Base-by-base conservation (phyloP, 306 rosid species). In the Calophaca sinica region DNA sequence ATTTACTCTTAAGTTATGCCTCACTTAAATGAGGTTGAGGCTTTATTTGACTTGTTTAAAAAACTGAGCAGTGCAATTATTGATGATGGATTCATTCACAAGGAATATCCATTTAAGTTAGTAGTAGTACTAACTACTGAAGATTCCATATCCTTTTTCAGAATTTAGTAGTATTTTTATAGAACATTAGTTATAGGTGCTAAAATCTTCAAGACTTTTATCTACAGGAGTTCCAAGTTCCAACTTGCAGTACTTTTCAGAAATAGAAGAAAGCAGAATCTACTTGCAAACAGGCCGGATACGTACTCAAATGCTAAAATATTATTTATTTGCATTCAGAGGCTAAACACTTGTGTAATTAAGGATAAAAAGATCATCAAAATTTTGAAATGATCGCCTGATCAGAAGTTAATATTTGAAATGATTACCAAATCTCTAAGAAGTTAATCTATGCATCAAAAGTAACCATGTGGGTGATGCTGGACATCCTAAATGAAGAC, bases 11-110 rank as follows among this genome's bases (percentile, higher is more conserved):
- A n/a, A n/a, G n/a, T n/a, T n/a, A n/a, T n/a, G n/a, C n/a, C n/a
- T n/a, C n/a, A n/a, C n/a, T n/a, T 87, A 42, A 92, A 89, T 81
- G 97, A 92, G 80, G 87, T 92, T 59, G 96, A 90, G 80, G 93
- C 96, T 64, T 75, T 92, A 85, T 51, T 74, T 64, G 81, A 74
- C 67, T 75, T 90, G 60, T 92, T 71, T 81, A 88, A 84, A 84
- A 84, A 82, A 79, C 82, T 92, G 78, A 82, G 94, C 68, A 75
- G 87, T 86, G 12, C 90, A 52, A 82, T 89, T 26, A 15, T 72
- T 60, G 83, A 88, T 50, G 96, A 90, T 75, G 90, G 85, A 35
- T 62, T 83, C 36, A 85, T 92, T 72, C 88, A 85, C 86, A 90
- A 89, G 97, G 96, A 90, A 87, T 52, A 33, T 75, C 73, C 49